Evolutionary conservation across 2,329 filamentous ascomycete genomes (phyloP).

Genomic region (Stenocarpella maydis): DNA sequence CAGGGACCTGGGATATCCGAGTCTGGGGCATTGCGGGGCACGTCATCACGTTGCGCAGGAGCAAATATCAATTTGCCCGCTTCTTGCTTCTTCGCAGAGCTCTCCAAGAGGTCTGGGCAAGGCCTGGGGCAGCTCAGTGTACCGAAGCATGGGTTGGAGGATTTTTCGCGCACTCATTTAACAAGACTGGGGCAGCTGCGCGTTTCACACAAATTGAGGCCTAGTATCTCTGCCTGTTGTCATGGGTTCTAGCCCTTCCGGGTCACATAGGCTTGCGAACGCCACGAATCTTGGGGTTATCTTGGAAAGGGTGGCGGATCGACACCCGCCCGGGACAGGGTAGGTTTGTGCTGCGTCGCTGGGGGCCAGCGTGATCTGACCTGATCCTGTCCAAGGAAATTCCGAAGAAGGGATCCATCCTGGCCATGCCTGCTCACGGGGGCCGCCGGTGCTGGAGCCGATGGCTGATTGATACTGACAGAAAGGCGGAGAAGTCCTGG

Average conservation of each 20-base stretch:
- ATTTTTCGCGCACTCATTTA: conserved; percentile 22
- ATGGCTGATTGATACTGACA: neutral
- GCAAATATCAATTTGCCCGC: conserved; percentile 4
- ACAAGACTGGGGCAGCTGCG: conserved; percentile 16
- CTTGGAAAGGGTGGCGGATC: conserved; percentile 22
- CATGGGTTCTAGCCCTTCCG: conserved; percentile 12
- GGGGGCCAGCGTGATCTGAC: neutral
- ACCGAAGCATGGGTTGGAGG: conserved; percentile 22
- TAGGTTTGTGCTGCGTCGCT: conserved; percentile 12
- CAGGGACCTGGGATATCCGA: conserved; percentile 17
- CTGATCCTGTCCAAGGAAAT: neutral
- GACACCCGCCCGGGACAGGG: conserved; percentile 21
- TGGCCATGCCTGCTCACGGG: neutral
- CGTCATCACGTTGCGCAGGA: conserved; percentile 15
- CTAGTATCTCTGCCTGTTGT: conserved; percentile 6
- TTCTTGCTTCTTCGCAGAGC: conserved; percentile 11
- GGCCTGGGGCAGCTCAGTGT: conserved; percentile 2
- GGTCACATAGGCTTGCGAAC: conserved; percentile 9
- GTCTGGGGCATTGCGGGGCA: conserved; percentile 23
- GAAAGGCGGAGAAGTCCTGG: neutral
- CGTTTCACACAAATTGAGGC: conserved; percentile 29
- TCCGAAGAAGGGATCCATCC: neutral
- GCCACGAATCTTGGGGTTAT: conserved; percentile 16
- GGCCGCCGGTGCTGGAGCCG: neutral
- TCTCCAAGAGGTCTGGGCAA: neutral